phyloP scores from a whole-genome alignment of 331 rosid species.

The Telfairia occidentalis region DNA sequence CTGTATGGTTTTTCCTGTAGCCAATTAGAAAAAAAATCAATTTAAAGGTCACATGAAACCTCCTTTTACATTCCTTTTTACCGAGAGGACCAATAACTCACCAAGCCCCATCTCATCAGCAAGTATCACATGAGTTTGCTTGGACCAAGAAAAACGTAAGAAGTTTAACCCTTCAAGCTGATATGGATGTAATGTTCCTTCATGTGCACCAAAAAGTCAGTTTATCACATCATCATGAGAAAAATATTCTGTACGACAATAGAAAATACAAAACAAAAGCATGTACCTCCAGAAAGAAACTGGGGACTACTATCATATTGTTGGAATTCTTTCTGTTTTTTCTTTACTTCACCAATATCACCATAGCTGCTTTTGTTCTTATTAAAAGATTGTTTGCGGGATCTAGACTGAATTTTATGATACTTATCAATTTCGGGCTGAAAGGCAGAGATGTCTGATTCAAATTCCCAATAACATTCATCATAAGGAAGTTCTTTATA shows the following conservation, averaged over 20 bases:
- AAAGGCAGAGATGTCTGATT: constrained; percentile 82
- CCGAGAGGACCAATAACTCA: constrained; percentile 19
- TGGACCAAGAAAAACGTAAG: constrained; percentile 95
- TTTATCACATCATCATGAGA: constrained; percentile 16
- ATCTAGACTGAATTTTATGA: constrained; percentile 55
- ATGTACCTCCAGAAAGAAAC: constrained; percentile 74
- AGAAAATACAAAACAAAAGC: constrained; percentile 15
- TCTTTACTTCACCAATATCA: constrained; percentile 48
- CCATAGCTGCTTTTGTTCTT: constrained; percentile 49
- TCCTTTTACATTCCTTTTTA: background rate
- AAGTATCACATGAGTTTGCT: constrained; percentile 95
- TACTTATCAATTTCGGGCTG: constrained; percentile 87
- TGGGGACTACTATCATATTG: constrained; percentile 76
- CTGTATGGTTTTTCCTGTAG: constrained; percentile 90
- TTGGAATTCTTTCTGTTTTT: constrained; percentile 82
- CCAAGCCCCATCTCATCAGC: constrained; percentile 99
- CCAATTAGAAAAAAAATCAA: background rate
- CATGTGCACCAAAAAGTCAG: constrained; percentile 23
- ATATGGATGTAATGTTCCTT: constrained; percentile 89
- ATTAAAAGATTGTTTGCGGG: constrained; percentile 35
- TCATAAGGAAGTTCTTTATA: constrained; percentile 96
- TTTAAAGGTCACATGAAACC: background rate
- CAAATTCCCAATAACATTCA: constrained; percentile 92
- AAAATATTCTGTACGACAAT: constrained; percentile 5
- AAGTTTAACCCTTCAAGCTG: constrained; percentile 99